A percentile compares a stretch with the other conserved stretches of the same genome.
phyloP scores from a whole-genome alignment of 2,329 filamentous ascomycete genomes.

The Alternaria triticimaculans region DNA sequence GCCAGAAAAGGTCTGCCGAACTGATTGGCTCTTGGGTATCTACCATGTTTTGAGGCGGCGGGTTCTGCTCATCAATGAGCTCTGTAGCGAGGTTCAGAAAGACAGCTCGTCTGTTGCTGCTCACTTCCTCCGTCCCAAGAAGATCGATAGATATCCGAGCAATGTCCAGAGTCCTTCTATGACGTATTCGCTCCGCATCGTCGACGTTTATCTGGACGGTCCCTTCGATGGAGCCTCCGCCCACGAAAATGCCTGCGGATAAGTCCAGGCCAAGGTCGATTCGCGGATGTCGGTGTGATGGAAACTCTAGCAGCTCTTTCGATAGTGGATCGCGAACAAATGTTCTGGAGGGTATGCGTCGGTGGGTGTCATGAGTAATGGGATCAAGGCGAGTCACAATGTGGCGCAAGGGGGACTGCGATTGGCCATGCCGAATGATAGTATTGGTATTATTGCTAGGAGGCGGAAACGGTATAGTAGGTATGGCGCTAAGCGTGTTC shows the following conservation, averaged over 20 bases:
- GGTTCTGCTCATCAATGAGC: conserved; percentile 58
- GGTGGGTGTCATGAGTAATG: conserved; percentile 51
- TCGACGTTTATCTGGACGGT: conserved; percentile 57
- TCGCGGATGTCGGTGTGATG: conserved; percentile 57
- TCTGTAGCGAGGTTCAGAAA: conserved; percentile 62
- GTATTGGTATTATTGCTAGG: conserved; percentile 39
- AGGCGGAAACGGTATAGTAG: conserved; percentile 30
- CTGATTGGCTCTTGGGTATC: conserved; percentile 51
- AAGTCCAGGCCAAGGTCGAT: conserved; percentile 58
- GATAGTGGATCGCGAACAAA: conserved; percentile 56
- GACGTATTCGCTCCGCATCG: conserved; percentile 53
- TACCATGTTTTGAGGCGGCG: conserved; percentile 59
- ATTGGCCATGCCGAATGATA: conserved; percentile 55
- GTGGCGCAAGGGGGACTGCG: conserved; percentile 58
- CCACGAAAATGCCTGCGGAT: conserved; percentile 61
- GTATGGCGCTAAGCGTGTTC: conserved; percentile 11
- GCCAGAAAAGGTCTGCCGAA: conserved; percentile 55
- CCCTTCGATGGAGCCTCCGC: conserved; percentile 62
- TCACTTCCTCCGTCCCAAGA: conserved; percentile 60
- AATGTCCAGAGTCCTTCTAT: conserved; percentile 55
- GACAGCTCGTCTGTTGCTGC: conserved; percentile 53
- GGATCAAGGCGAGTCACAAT: conserved; percentile 51
- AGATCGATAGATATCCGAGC: conserved; percentile 59
- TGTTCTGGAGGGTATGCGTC: conserved; percentile 56
- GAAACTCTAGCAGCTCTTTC: conserved; percentile 58